Evolutionary conservation across 305 asterid genomes (phyloP), one percentile per base, ranked within the genome.

Genomic region (Rubia peregrina): DNA sequence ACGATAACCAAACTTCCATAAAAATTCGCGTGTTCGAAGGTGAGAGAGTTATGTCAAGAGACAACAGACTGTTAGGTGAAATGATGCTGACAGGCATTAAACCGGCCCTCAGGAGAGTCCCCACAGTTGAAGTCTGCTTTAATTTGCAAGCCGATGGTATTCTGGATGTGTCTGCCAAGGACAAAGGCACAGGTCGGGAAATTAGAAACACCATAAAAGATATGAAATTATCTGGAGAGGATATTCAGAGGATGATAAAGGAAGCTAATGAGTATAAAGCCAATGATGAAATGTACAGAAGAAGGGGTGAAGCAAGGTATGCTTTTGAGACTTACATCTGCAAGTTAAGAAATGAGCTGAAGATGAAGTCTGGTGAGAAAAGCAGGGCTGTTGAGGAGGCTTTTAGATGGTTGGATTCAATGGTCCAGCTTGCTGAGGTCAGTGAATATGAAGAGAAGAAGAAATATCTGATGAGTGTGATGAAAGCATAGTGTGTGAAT

Each of bases 41-140:
- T 16, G 79, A 75, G 30, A 75, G 75, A 11, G 68, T 71, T 16
- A 70, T 65, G 30, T 53, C 79, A 4, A 53, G 38, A 26, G 79
- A 75, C 53, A 70, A 75, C 68, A 75, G 53, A 21, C 64, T 63
- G 41, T 30, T 75, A 3, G 78, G 78, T 1, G n/a, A 41, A 49
- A 61, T 75, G 60, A 44, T 51, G 4, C 17, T 53, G 21, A 53
- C 9, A 0, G 78, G 69, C 0, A 43, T 75, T 8, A 70, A 69
- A 7, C 70, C 66, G 41, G 78, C 74, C 61, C 78, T 44, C 9
- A 62, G 68, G 7, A 70, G 72, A 12, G 74, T 41, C 3, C 57
- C 70, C 0, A 44, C 19, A 7, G 4, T 69, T 9, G 61, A 48
- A 11, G 57, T 68, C 5, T 68, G 63, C 55, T 65, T 65, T 42